A percentile compares a stretch with the other conserved stretches of the same genome.
phyloP scores from a whole-genome alignment of 768 basidiomycete species.

The Serendipita sp. region DNA sequence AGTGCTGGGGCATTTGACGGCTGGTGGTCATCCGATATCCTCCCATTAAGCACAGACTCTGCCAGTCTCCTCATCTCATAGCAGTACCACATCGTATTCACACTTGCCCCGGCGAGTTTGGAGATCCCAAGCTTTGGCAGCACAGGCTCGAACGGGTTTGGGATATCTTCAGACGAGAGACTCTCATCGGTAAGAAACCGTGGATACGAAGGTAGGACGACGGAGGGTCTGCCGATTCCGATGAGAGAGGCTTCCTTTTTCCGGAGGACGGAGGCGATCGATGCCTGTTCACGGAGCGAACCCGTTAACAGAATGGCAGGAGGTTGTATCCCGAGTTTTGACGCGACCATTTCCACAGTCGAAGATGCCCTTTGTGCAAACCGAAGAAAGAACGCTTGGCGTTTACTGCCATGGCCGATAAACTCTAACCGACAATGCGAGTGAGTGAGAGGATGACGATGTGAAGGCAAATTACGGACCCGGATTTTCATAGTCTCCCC shows the following conservation, averaged over 20 bases:
- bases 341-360: slow-evolving; percentile 24
- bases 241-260: slow-evolving; percentile 52
- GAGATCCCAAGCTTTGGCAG: slow-evolving; percentile 21
- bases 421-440: slow-evolving; percentile 15
- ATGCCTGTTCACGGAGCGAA: slow-evolving; percentile 46
- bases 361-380: slow-evolving; percentile 46
- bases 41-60: not conserved
- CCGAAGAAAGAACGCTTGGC: slow-evolving; percentile 58
- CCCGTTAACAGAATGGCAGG: slow-evolving; percentile 72
- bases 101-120: slow-evolving; percentile 49
- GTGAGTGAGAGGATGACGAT: not conserved
- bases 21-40: not conserved
- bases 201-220: slow-evolving; percentile 49
- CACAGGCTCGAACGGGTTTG: slow-evolving; percentile 7
- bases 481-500: slow-evolving; percentile 72
- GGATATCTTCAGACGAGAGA: not conserved
- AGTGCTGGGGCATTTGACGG: not conserved
- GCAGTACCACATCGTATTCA: slow-evolving; percentile 50
- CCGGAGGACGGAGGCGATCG: slow-evolving; percentile 37
- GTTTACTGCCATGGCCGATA: slow-evolving; percentile 20
- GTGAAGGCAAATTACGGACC: slow-evolving; percentile 30
- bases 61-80: slow-evolving; percentile 42
- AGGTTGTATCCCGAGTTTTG: slow-evolving; percentile 14
- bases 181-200: slow-evolving; percentile 17
- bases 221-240: slow-evolving; percentile 56